Evolutionary conservation across 2,329 filamentous ascomycete genomes (phyloP), one percentile per base, ranked within the genome.

Genomic region (Stachybotrys echinatus): DNA sequence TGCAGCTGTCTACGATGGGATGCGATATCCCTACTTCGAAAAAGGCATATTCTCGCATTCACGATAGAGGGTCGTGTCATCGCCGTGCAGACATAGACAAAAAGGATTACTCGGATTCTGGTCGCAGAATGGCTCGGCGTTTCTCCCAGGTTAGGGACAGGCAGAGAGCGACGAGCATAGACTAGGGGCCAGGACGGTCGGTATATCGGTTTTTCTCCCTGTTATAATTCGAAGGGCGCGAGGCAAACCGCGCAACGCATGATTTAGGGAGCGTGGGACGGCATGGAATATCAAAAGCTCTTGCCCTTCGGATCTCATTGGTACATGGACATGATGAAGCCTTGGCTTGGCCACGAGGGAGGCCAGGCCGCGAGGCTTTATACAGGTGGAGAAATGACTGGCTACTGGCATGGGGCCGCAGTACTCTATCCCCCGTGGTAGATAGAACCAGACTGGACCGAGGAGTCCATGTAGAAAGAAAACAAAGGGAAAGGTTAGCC

Each of bases 71-170:
- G 67, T 72, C 68, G 68, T 72, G 69, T 64, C 66, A 68, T 72
- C 69, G 68, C 67, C 69, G 68, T 69, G 64, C 65, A 67, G 58
- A 67, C 72, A 79, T 83, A 83, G 79, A 83, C 76, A 81, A 82
- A 83, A 81, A 76, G 77, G 79, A 80, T 80, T 80, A 79, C 77
- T 81, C 78, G 72, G 75, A 77, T 78, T 23, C 74, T 76, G 69
- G 74, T 74, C 66, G 53, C 56, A 53, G n/a, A 64, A 60, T 61
- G 61, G 67, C 68, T 68, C 61, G 27, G 27, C 27, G 27, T 2
- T 34, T 34, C 27, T 34, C 27, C 27, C 58, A 59, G 60, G 59
- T 59, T 61, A 62, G 59, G 60, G 60, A 56, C 50, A 49, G 55
- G 57, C 55, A 60, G 61, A 65, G 65, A 62, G 62, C 61, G 56